Evolutionary conservation across 2,329 filamentous ascomycete species (phyloP), one percentile per base, ranked within the genome.

Genomic region (Lasiodiplodia sp.): DNA sequence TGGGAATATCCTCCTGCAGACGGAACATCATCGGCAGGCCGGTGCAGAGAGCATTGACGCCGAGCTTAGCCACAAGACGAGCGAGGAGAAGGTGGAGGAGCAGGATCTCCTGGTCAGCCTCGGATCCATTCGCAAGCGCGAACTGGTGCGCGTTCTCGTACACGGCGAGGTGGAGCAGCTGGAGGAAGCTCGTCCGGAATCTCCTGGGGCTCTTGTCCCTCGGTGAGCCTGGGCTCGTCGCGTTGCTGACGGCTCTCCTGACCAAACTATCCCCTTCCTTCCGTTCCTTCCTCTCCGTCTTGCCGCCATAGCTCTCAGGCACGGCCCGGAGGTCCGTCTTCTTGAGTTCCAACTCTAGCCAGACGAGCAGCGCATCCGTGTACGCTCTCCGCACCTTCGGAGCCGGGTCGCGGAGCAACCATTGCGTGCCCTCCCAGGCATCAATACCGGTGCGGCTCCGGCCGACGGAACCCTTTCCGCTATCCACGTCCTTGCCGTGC

Each of bases 361-460:
- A 99, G 0, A 92, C 92, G 51, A 92, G 79, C 18, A 98, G 80
- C 4, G 93, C 92, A 78, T 97, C 93, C 7, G 90, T 88, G 73
- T 98, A 99, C 0, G 94, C 92, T 76, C 91, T 91, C 66, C 94
- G 89, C 40, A 98, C 94, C 38, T 88, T 86, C 38, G 88, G 88
- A 74, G 94, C 91, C 0, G 88, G 86, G 75, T 97, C 95, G 47
- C 92, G 90, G 23, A 98, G 83, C 55, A 98, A 87, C 92, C 93
- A 97, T 70, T 97, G 93, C 0, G 94, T 97, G n/a, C 93, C 93
- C 79, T 98, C 94, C 96, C 96, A 99, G 0, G 94, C 91, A 67
- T 92, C 87, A 10, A 97, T 85, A 0, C 92, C 90, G 0, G 96
- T 92, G 51, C 86, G 88, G 77, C 91, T 92, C 71, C 94, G 87